Base-by-base conservation (phyloP, 345 rosid species). In the Eucalyptus caleyi region DNA sequence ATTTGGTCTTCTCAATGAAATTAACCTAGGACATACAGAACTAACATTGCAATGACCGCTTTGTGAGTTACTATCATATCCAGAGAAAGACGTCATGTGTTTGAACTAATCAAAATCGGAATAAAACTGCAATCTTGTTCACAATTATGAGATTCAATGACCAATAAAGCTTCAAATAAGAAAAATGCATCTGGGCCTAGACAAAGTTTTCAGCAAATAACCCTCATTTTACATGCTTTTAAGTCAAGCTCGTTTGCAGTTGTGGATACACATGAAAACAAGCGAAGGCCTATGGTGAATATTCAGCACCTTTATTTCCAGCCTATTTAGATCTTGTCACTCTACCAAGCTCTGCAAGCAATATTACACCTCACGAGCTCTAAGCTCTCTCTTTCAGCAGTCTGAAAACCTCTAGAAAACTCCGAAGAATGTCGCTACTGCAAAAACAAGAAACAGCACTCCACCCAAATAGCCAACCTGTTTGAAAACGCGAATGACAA, bases 381-480 rank as follows among this genome's bases (percentile, higher is more conserved):
- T 69, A 4, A 69, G 81, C 44, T 34, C 81, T 9, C 44, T 5
- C 44, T 34, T 34, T n/a, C 26, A 72, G 13, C 27, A 72, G 82
- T 34, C 14, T 72, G 12, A 19, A 37, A 72, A 53, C 50, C 50
- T 86, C 90, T 87, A 98, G 96, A 97, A 97, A 86, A 95, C 96
- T 91, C 99, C 98, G 15, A 96, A 95, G 90, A 96, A 95, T 87
- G 99, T 97, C 26, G 99, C 99, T 32, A 93, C 95, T 6, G 98
- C 98, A 89, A 98, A 98, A 90, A 96, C 92, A 56, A 98, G 94
- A 93, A 98, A 98, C 92, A 97, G 91, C 83, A 89, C 95, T 91
- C 99, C 99, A 56, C 99, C 98, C 69, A 93, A 32, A 90, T 96
- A 98, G 88, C 99, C 99, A 89, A 98, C 99, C 99, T 98, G 96